Base-by-base conservation (phyloP, 2,329 filamentous ascomycete species). In the Balansia obtecta region DNA sequence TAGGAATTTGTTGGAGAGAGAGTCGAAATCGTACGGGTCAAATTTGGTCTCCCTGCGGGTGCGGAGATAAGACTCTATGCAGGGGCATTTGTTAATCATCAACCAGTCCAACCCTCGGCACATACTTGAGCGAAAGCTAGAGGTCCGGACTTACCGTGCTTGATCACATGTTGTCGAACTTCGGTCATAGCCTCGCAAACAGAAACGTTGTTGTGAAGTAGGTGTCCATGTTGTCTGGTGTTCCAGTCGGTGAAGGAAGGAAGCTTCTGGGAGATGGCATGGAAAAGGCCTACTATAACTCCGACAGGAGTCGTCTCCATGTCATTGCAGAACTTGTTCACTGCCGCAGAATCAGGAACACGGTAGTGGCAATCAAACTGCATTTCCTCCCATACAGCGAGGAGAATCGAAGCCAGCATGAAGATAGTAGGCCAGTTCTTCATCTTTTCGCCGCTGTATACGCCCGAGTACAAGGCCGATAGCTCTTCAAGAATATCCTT, bases 371-470 rank as follows among this genome's bases (percentile, higher is more conserved):
- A 94, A 71, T 97, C 91, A 63, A 96, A 97, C 68, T 97, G 90
- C 82, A 97, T 96, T 76, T 95, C 86, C 68, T 97, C 91, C 91
- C 91, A 97, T 18, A 97, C 88, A 11, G 88, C 88, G 45, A 97
- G 77, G 34, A 97, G 80, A 55, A 97, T 93, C 4, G 88, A 90
- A 10, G 90, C 91, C 50, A 96, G 77, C 80, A 97, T 94, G 77
- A 96, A 97, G 66, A 97, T 97, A 46, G 90, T 96, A 2, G 91
- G 91, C 91, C 91, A 97, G 73, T 96, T 95, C 81, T 95, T 96
- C 60, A 96, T 80, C 69, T 94, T 91, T 68, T 96, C 91, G 53
- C 91, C 91, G 60, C 86, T 94, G 77, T 97, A 97, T 43, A 97
- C 91, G 56, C 89, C 95, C n/a, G 88, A 94, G 77, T 96, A 97